phyloP scores from a whole-genome alignment of 2,329 filamentous ascomycete species.

The Neonectria coccinea region DNA sequence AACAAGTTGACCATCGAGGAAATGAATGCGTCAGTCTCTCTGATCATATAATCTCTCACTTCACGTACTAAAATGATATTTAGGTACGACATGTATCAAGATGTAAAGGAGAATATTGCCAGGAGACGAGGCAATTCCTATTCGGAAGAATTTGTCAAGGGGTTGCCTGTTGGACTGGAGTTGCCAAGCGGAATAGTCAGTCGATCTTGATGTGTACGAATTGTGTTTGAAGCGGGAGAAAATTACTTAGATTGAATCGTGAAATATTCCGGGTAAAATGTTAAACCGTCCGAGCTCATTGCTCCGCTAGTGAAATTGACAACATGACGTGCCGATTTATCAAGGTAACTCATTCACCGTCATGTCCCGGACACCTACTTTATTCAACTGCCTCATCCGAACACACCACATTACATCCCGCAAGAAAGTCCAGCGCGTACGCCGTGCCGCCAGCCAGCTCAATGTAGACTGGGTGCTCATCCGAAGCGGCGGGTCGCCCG shows the following conservation, averaged over 20 bases:
- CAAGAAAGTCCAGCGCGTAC: conserved; percentile 73
- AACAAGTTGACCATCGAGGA: conserved; percentile 75
- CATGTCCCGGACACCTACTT: conserved; percentile 35
- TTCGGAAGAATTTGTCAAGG: conserved; percentile 15
- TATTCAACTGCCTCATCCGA: conserved; percentile 67
- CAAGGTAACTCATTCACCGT: conserved; percentile 3
- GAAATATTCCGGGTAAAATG: neutral
- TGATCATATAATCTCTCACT: no score
- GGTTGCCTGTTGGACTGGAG: conserved; percentile 22
- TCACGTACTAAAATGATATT: neutral
- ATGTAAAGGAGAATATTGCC: conserved; percentile 63
- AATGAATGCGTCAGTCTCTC: conserved; percentile 70
- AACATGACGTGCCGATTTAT: conserved; percentile 18
- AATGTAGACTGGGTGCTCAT: conserved; percentile 71
- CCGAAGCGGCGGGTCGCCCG: conserved; percentile 75
- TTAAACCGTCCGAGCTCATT: neutral
- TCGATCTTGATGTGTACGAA: conserved; percentile 9
- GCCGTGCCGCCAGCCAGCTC: conserved; percentile 70
- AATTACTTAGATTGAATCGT: neutral
- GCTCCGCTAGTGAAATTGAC: neutral
- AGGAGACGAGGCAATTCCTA: conserved; percentile 17
- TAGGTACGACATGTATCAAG: conserved; percentile 70
- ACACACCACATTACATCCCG: conserved; percentile 86
- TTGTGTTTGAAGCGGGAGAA: conserved; percentile 8
- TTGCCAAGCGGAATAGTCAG: conserved; percentile 25